Conservation (phyloP, 768 basidiomycete species). For the Termitomyces sp. region DNA sequence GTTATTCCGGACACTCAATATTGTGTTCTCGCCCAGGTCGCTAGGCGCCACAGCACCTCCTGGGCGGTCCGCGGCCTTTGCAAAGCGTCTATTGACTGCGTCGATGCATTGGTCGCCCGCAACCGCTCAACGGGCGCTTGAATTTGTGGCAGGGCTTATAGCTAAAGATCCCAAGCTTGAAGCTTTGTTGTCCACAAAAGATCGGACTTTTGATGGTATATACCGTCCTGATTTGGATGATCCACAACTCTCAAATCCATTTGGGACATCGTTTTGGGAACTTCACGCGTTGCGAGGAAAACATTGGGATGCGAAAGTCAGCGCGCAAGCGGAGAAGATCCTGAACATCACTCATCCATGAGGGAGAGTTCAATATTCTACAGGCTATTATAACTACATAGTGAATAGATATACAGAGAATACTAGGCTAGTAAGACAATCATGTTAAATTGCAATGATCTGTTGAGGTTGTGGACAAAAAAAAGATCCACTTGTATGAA, state of each 20-base stretch:
- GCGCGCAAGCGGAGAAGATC: slow-evolving; percentile 61
- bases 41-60: slow-evolving; percentile 53
- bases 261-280: slow-evolving; percentile 88
- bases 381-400: slow-evolving; percentile 18
- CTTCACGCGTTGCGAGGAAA: slow-evolving; percentile 55
- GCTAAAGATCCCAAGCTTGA: slow-evolving; percentile 79
- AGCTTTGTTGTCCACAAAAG: slow-evolving; percentile 82
- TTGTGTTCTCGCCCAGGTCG: slow-evolving; percentile 76
- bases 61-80: slow-evolving; percentile 85
- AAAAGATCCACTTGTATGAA: not conserved
- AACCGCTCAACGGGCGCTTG: slow-evolving; percentile 62
- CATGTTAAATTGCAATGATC: not conserved
- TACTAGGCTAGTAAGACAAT: slow-evolving; percentile 8
- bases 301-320: slow-evolving; percentile 67
- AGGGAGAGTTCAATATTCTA: slow-evolving; percentile 16
- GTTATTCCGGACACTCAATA: slow-evolving; percentile 80
- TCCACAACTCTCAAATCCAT: slow-evolving; percentile 78
- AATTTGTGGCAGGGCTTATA: slow-evolving; percentile 70
- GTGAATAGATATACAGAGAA: slow-evolving; percentile 7
- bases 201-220: slow-evolving; percentile 78
- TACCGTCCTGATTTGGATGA: slow-evolving; percentile 87
- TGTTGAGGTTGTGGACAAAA: not conserved
- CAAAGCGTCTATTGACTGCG: slow-evolving; percentile 84
- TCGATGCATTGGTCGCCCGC: slow-evolving; percentile 78
- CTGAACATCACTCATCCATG: slow-evolving; percentile 39